Percentiles rank a stretch among this genome's conserved stretches.
These are phyloP conservation scores for Pichia terricola DNA, from an alignment of 1,139 yeast species.

Conservation along the genomic window DNA sequence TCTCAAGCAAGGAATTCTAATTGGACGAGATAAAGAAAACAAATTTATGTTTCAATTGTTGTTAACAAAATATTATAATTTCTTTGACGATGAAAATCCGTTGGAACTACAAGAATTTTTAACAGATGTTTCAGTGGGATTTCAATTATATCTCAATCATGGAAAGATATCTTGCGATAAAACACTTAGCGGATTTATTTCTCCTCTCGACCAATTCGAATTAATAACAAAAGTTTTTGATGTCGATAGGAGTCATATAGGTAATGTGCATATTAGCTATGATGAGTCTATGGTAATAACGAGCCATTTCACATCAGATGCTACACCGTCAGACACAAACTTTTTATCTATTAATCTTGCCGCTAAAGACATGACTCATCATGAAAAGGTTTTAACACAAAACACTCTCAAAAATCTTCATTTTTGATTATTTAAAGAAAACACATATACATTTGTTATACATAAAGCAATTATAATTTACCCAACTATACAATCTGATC, in stretches of 20 bases:
- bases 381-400: no score
- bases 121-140: slow-evolving; percentile 14
- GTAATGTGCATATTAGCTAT: slow-evolving; percentile 14
- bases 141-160: slow-evolving; percentile 7
- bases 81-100: background rate
- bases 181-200: background rate
- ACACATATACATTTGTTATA: no score
- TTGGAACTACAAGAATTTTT: slow-evolving; percentile 2
- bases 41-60: slow-evolving; percentile 1
- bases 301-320: slow-evolving; percentile 7
- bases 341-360: background rate
- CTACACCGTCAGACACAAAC: slow-evolving; percentile 2
- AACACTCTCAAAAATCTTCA: no score
- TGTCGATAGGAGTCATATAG: slow-evolving; percentile 12
- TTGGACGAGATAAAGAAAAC: background rate
- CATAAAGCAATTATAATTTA: no score
- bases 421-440: no score
- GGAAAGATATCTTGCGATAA: background rate
- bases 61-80: slow-evolving; percentile 3
- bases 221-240: slow-evolving; percentile 14
- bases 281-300: slow-evolving; percentile 9
- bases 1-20: slow-evolving; percentile 5
- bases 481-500: no score
- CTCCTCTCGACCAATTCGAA: slow-evolving; percentile 1
- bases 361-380: no score